Evolutionary conservation across 352 stramenopile genomes (phyloP).

Genomic region (Phytophthora sansomeana): DNA sequence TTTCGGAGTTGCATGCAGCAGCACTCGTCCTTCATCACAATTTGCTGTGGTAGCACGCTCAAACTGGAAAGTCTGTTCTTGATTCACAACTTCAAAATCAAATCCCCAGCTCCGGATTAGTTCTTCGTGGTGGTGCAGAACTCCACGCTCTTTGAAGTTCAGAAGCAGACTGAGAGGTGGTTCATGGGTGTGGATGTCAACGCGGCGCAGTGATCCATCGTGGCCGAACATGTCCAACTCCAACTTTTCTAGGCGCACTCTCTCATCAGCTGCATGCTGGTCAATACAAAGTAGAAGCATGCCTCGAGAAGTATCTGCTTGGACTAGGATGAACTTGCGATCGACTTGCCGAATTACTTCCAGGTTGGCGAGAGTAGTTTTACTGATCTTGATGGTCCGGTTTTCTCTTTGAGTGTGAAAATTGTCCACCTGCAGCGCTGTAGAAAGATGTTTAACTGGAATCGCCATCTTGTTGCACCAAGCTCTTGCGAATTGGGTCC

Average conservation of each 20-base stretch:
- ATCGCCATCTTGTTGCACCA: neutral
- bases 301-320: conserved; percentile 30
- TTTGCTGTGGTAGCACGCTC: conserved; percentile 6
- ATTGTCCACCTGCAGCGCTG: conserved; percentile 46
- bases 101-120: conserved; percentile 89
- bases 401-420: conserved; percentile 29
- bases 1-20: conserved; percentile 58
- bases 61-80: conserved; percentile 6
- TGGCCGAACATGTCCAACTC: conserved; percentile 74
- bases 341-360: conserved; percentile 91
- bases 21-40: conserved; percentile 17
- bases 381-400: conserved; percentile 65
- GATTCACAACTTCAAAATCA: conserved; percentile 46
- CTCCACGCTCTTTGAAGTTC: conserved; percentile 59
- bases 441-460: conserved; percentile 19
- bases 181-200: conserved; percentile 64
- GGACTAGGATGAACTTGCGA: conserved; percentile 91
- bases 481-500: conserved; percentile 10
- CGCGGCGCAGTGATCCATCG: conserved; percentile 53
- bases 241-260: conserved; percentile 86
- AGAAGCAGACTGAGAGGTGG: conserved; percentile 62
- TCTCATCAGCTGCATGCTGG: conserved; percentile 93
- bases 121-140: conserved; percentile 50
- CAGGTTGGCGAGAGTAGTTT: conserved; percentile 66
- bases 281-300: conserved; percentile 85